phyloP scores from a whole-genome alignment of 2,329 filamentous ascomycete genomes.

The Fusarium aywerte region DNA sequence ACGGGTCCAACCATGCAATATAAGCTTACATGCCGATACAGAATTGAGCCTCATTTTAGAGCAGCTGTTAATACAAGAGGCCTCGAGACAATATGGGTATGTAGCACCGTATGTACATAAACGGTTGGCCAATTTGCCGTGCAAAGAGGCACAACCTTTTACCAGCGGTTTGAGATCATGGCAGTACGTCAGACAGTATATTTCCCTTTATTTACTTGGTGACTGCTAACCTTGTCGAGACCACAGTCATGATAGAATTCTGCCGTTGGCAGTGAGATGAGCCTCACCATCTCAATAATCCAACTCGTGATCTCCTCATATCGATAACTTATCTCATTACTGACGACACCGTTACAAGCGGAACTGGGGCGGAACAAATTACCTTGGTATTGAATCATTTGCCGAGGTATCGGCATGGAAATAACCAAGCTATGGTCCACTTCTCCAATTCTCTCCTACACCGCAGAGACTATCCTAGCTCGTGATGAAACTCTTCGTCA shows the following conservation, averaged over 20 bases:
- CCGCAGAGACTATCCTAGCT: background rate
- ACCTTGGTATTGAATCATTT: background rate
- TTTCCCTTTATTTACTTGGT: background rate
- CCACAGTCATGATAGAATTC: background rate
- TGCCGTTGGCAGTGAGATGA: background rate
- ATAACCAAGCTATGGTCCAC: slow-evolving; percentile 3
- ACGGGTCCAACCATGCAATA: background rate
- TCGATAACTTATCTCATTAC: background rate
- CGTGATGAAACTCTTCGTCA: background rate
- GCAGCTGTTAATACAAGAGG: background rate
- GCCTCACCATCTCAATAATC: background rate
- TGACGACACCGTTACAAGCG: background rate
- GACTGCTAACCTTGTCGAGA: too few relatives aligned
- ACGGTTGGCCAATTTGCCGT: background rate
- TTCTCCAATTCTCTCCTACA: background rate
- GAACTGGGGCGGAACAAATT: background rate
- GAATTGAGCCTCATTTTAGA: background rate
- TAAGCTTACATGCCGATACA: background rate
- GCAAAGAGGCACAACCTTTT: background rate
- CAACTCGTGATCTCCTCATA: background rate
- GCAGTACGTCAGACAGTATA: too few relatives aligned
- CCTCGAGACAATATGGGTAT: background rate
- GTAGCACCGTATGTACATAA: too few relatives aligned
- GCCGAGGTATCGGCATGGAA: background rate
- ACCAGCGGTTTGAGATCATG: background rate